These are phyloP conservation scores for Syzygium aromaticum DNA, from an alignment of 345 rosid species.

Conservation along the genomic window DNA sequence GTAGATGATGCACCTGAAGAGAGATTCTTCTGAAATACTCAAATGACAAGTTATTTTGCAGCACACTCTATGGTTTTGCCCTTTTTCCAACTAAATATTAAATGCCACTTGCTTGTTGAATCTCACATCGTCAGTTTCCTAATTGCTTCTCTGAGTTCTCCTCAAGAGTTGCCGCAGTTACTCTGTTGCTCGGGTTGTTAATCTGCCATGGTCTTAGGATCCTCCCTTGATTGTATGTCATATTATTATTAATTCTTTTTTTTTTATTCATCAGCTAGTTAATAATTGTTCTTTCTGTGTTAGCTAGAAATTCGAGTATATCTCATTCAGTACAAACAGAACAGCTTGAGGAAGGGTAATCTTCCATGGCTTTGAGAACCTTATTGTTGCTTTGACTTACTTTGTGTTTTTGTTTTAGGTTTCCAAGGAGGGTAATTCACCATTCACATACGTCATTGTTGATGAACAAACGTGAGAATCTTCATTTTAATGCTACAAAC, in stretches of 20 bases:
- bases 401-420: slow-evolving; percentile 31
- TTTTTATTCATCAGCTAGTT: background rate
- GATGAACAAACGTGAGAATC: slow-evolving; percentile 69
- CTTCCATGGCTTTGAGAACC: background rate
- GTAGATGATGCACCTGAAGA: background rate
- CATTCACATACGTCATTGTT: slow-evolving; percentile 79
- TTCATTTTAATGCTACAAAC: background rate
- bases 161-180: background rate
- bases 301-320: background rate
- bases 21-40: background rate
- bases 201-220: background rate
- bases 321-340: background rate
- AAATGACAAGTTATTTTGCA: background rate
- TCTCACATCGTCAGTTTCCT: background rate
- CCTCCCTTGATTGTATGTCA: background rate
- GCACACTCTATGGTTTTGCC: background rate
- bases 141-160: background rate
- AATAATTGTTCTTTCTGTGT: background rate
- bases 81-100: background rate
- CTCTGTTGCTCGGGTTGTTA: background rate
- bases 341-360: background rate
- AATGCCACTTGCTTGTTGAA: background rate
- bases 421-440: slow-evolving; percentile 76
- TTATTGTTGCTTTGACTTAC: background rate
- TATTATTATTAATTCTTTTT: background rate